These are phyloP conservation scores for Mayamaea pseudoterrestris DNA, from an alignment of 108 stramenopile species.

Conservation along the genomic window DNA sequence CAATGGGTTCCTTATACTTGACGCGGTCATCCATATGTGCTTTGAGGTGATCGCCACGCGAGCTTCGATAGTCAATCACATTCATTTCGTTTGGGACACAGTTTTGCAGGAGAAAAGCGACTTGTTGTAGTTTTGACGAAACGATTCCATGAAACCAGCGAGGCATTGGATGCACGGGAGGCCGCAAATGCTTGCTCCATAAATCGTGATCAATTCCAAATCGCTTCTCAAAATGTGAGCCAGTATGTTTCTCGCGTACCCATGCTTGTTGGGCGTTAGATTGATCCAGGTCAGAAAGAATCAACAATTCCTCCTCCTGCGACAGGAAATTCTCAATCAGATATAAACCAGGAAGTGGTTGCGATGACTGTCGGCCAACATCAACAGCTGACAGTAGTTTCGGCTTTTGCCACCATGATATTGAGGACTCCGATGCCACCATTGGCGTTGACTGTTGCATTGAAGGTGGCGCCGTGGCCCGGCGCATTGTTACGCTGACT, in stretches of 20 bases:
- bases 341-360: conserved; percentile 42
- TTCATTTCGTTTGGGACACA: conserved; percentile 53
- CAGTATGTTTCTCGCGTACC: conserved; percentile 30
- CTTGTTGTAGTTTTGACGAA: conserved; percentile 12
- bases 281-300: conserved; percentile 21
- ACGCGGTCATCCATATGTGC: conserved; percentile 51
- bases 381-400: neutral
- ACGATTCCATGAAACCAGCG: conserved; percentile 16
- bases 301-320: conserved; percentile 27
- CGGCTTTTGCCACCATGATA: neutral
- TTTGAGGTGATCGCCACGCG: conserved; percentile 26
- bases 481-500: conserved; percentile 47
- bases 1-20: conserved; percentile 46
- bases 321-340: conserved; percentile 41
- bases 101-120: conserved; percentile 6
- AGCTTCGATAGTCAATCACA: conserved; percentile 43
- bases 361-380: conserved; percentile 2
- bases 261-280: conserved; percentile 8
- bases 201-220: conserved; percentile 56
- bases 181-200: conserved; percentile 24
- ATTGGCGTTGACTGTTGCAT: neutral
- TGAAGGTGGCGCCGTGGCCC: neutral
- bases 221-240: conserved; percentile 34
- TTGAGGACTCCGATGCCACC: neutral
- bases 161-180: conserved; percentile 27